phyloP scores from a whole-genome alignment of 1,139 yeast genomes.

The Zygoascus hellenicus region DNA sequence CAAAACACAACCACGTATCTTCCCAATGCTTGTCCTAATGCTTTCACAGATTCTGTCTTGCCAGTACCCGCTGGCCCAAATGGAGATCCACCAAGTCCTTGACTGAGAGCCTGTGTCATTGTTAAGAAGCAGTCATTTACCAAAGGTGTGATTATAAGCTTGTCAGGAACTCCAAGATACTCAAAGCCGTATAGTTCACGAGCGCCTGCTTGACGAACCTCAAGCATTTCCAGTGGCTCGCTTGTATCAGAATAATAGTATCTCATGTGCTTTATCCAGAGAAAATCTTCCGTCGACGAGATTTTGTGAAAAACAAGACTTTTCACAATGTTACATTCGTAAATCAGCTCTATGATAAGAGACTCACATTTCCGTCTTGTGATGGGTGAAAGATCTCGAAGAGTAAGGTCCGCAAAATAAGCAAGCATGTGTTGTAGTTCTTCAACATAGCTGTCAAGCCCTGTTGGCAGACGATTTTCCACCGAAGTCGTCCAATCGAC shows the following conservation, averaged over 20 bases:
- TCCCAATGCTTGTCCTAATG: constrained; percentile 76
- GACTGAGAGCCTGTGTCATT: constrained; percentile 70
- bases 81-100: constrained; percentile 81
- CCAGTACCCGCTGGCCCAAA: constrained; percentile 99
- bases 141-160: constrained; percentile 73
- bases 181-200: constrained; percentile 68
- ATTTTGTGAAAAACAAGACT: constrained; percentile 25
- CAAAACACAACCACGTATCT: constrained; percentile 78
- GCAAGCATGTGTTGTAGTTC: constrained; percentile 24
- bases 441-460: constrained; percentile 14
- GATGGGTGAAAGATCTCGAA: constrained; percentile 31
- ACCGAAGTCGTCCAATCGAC: constrained; percentile 47
- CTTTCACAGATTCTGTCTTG: constrained; percentile 86
- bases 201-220: constrained; percentile 50
- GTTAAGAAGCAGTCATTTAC: constrained; percentile 59
- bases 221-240: constrained; percentile 33
- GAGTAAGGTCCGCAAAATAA: constrained; percentile 31
- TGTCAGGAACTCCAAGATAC: constrained; percentile 70
- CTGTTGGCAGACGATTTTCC: constrained; percentile 32
- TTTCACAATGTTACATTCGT: constrained; percentile 43
- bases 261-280: constrained; percentile 53
- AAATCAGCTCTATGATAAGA: constrained; percentile 60
- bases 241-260: constrained; percentile 41
- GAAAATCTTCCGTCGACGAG: constrained; percentile 25
- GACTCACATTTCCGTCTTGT: constrained; percentile 50